phyloP scores from a whole-genome alignment of 2,329 filamentous ascomycete genomes.

The Claviceps sp. region DNA sequence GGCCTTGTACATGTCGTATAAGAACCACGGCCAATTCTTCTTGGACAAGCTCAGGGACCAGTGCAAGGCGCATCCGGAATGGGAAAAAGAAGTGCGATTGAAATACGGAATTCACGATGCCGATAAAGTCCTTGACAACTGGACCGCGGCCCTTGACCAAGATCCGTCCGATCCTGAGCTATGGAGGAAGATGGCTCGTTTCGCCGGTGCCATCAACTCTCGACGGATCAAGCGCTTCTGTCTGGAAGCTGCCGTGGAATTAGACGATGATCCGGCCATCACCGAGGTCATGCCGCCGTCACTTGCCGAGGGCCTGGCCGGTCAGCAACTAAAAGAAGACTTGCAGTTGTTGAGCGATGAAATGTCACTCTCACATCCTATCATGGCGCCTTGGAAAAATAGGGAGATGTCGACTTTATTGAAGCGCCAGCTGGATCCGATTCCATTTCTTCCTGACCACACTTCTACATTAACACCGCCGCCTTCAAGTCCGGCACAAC shows the following conservation, averaged over 20 bases:
- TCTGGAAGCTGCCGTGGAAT: constrained; percentile 51
- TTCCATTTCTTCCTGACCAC: constrained; percentile 47
- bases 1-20: constrained; percentile 84
- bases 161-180: constrained; percentile 56
- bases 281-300: constrained; percentile 50
- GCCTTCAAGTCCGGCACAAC: constrained; percentile 7
- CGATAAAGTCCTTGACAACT: constrained; percentile 39
- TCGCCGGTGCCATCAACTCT: constrained; percentile 45
- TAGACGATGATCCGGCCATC: constrained; percentile 52
- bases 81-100: constrained; percentile 17
- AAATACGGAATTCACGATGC: constrained; percentile 21
- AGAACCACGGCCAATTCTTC: constrained; percentile 86
- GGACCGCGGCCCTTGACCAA: constrained; percentile 45
- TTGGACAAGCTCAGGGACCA: constrained; percentile 46
- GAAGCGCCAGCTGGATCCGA: constrained; percentile 43
- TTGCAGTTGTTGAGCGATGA: constrained; percentile 40
- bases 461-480: constrained; percentile 25
- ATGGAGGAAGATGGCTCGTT: constrained; percentile 46
- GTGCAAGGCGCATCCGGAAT: constrained; percentile 37
- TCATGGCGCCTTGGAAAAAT: constrained; percentile 43
- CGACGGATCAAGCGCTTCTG: constrained; percentile 46
- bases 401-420: constrained; percentile 37
- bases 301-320: constrained; percentile 48
- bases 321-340: constrained; percentile 45
- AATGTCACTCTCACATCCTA: constrained; percentile 45